Evolutionary conservation across 2,329 filamentous ascomycete species (phyloP).

Genomic region (Grosmannia serpens): DNA sequence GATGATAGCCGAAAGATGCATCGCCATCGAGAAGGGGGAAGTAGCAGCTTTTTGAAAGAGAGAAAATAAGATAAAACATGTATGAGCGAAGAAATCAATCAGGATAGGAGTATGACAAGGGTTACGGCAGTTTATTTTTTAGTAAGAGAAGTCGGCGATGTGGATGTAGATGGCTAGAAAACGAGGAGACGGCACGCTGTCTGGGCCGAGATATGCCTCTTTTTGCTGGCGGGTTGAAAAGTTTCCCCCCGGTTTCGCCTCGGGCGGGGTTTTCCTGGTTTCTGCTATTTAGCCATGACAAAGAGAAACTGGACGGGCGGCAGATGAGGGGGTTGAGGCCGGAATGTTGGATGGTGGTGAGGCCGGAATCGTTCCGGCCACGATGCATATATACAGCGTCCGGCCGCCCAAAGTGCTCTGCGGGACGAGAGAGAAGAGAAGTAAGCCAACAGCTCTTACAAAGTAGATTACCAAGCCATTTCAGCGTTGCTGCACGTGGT

Average conservation of each 20-base stretch:
- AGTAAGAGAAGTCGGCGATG: background rate
- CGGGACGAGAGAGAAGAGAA: background rate
- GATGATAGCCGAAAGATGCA: too few species aligned
- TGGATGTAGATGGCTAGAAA: background rate
- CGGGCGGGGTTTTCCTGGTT: background rate
- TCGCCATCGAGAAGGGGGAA: too few species aligned
- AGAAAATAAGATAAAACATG: too few species aligned
- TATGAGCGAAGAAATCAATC: too few species aligned
- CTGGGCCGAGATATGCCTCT: background rate
- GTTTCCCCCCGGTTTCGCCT: background rate
- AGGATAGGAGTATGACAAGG: too few species aligned
- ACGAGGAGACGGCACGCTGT: background rate
- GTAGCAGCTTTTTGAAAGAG: too few species aligned
- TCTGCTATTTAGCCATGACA: constrained; percentile 7
- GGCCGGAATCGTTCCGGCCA: constrained; percentile 40
- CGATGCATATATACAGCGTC: constrained; percentile 31
- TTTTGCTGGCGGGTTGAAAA: background rate
- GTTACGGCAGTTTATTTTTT: background rate
- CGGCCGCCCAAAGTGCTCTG: constrained; percentile 7
- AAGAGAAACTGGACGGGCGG: constrained; percentile 5
- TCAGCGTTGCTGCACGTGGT: background rate
- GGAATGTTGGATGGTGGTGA: constrained; percentile 11
- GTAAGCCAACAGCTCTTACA: too few species aligned
- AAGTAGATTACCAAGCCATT: too few species aligned
- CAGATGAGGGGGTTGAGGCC: constrained; percentile 7